Conservation (phyloP, 805 yeast genomes). For the Teunomyces kruisii region DNA sequence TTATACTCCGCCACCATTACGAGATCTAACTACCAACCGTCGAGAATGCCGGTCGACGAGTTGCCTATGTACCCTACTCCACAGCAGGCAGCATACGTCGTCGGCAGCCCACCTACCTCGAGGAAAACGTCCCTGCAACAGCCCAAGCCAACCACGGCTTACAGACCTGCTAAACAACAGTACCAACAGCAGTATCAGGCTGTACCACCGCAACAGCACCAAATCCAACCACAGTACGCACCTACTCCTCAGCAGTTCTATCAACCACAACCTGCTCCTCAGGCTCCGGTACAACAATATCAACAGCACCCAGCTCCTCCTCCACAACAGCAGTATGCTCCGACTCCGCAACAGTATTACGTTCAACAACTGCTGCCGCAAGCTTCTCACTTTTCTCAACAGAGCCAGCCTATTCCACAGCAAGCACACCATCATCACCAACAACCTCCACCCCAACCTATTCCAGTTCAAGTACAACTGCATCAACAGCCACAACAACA, state of each 20-base stretch:
- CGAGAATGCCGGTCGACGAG: slow-evolving; percentile 31
- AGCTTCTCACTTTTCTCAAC: slow-evolving; percentile 10
- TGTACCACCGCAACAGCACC: slow-evolving; percentile 11
- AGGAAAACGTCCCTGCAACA: slow-evolving; percentile 5
- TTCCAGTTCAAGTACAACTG: slow-evolving; percentile 9
- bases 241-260: slow-evolving; percentile 9
- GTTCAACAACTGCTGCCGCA: slow-evolving; percentile 12
- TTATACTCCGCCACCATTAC: slow-evolving; percentile 1
- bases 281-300: slow-evolving; percentile 11
- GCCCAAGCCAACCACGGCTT: slow-evolving; percentile 6
- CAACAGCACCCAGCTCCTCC: slow-evolving; percentile 16
- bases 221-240: slow-evolving; percentile 3
- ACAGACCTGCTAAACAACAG: slow-evolving; percentile 11
- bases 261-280: slow-evolving; percentile 9
- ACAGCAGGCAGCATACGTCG: slow-evolving; percentile 39
- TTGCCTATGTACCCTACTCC: slow-evolving; percentile 48
- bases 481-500: slow-evolving; percentile 8
- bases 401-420: slow-evolving; percentile 5
- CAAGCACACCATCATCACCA: slow-evolving; percentile 17
- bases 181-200: slow-evolving; percentile 10
- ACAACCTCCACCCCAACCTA: slow-evolving; percentile 12
- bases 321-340: slow-evolving; percentile 13
- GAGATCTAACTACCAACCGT: neutral
- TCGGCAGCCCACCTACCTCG: slow-evolving; percentile 14
- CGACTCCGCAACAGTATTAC: slow-evolving; percentile 11